phyloP scores from a whole-genome alignment of 495 filamentous ascomycete species.

The Neurospora sublineolata region DNA sequence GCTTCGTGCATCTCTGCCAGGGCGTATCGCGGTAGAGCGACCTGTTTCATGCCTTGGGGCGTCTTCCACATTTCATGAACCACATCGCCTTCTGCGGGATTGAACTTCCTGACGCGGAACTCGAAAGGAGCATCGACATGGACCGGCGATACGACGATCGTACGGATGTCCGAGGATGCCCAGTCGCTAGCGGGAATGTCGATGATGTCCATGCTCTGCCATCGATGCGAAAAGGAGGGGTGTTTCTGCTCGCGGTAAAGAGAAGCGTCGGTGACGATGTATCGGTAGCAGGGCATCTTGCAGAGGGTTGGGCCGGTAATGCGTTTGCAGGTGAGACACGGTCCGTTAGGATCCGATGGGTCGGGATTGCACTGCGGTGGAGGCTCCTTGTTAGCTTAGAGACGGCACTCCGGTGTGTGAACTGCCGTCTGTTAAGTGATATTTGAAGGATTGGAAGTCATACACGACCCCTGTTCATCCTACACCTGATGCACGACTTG shows the following conservation, averaged over 20 bases:
- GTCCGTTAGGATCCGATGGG: constrained; percentile 6
- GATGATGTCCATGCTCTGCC: constrained; percentile 20
- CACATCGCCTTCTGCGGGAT: constrained; percentile 12
- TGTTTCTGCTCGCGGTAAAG: constrained; percentile 17
- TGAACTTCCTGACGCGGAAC: constrained; percentile 13
- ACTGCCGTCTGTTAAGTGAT: not conserved
- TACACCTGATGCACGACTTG: constrained; percentile 19
- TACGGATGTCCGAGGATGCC: constrained; percentile 5
- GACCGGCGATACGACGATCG: constrained; percentile 9
- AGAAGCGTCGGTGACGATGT: constrained; percentile 17
- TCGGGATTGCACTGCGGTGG: constrained; percentile 12
- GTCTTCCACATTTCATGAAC: constrained; percentile 15
- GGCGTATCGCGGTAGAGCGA: constrained; percentile 11
- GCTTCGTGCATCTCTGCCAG: constrained; percentile 14
- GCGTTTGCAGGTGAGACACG: constrained; percentile 14
- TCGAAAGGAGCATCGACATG: constrained; percentile 9
- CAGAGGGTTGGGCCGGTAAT: constrained; percentile 17
- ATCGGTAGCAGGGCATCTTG: constrained; percentile 20
- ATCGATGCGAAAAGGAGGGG: constrained; percentile 12
- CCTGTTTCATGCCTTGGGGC: constrained; percentile 1
- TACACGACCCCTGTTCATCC: constrained; percentile 18
- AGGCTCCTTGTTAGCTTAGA: not conserved
- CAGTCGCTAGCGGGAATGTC: constrained; percentile 13
- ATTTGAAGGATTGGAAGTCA: not conserved
- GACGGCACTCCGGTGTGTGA: not conserved